Evolutionary conservation across 148 eudicot genomes (phyloP), one percentile per base, ranked within the genome.

Genomic region (Diospyros kaki): DNA sequence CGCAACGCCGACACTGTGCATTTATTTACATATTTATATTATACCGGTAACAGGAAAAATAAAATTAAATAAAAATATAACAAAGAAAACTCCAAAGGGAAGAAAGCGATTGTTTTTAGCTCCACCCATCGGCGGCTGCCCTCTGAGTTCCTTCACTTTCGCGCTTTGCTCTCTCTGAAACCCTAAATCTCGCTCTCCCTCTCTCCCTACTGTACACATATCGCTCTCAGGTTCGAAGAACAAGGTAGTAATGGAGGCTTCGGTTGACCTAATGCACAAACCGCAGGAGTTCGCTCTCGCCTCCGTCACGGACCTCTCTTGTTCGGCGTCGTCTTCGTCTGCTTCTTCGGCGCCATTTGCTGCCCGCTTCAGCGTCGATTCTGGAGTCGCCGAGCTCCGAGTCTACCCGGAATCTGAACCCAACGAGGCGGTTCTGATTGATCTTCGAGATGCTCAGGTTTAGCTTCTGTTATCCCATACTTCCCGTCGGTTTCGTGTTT

Each of bases 371-470:
- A 50, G 73, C 72, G 78, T 77, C 14, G 82, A 58, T 62, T 85
- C 88, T 50, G 88, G 83, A 9, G 70, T 42, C 8, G 44, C 84
- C 52, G 86, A 87, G 79, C 93, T 87, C 63, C 87, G 80, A 4
- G 73, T 91, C 68, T 79, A 50, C 18, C 75, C 64, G 38, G 89
- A 76, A 9, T 54, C 83, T 44, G 86, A 83, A 65, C 51, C 83
- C 1, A 69, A 64, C 41, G 72, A 58, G 42, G 18, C 69, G 10
- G 10, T 69, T 43, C 73, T 54, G 45, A 46, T 91, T 55, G 86
- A 80, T 79, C 86, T 91, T 75, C 74, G 42, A 6, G 62, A 68
- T 50, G 77, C 89, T 73, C 84, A 84, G 93, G 96, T 28, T 87
- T 71, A 42, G 53, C 39, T 5, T 52, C 14, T 62, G 9, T 14